Evolutionary conservation across 768 basidiomycete genomes (phyloP).

Genomic region (Agaricus subrufescens): DNA sequence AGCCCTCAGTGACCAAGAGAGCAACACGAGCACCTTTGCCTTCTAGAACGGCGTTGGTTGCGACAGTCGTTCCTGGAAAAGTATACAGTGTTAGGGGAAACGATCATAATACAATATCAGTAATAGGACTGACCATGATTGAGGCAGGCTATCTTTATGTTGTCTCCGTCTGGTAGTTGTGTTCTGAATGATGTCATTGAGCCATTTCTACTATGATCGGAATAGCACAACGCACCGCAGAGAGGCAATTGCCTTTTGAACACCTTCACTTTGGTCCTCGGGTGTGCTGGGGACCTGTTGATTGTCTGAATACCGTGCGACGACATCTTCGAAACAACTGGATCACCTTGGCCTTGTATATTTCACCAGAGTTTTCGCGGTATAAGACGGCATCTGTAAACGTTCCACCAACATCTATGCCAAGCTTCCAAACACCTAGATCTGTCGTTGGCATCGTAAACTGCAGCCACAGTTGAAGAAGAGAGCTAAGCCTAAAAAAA

Average conservation of each 20-base stretch:
- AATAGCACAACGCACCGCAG: slow-evolving; percentile 11
- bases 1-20: slow-evolving; percentile 25
- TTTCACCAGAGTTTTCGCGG: slow-evolving; percentile 18
- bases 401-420: slow-evolving; percentile 23
- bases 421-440: slow-evolving; percentile 18
- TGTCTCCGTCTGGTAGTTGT: slow-evolving; percentile 11
- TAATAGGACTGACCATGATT: slow-evolving; percentile 16
- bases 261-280: slow-evolving; percentile 23
- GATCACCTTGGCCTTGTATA: slow-evolving; percentile 20
- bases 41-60: slow-evolving; percentile 27
- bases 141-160: slow-evolving; percentile 12
- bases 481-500: neutral
- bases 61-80: slow-evolving; percentile 18
- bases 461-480: neutral
- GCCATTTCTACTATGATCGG: neutral
- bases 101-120: neutral
- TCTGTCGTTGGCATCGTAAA: neutral
- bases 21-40: slow-evolving; percentile 23
- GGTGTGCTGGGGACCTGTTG: slow-evolving; percentile 20
- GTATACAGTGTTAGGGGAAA: too few species aligned
- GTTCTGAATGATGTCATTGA: slow-evolving; percentile 10
- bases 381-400: slow-evolving; percentile 22
- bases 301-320: neutral
- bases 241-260: slow-evolving; percentile 17
- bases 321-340: neutral